Conservation (phyloP, 129 eudicot genomes). For the Deinandra increscens region DNA sequence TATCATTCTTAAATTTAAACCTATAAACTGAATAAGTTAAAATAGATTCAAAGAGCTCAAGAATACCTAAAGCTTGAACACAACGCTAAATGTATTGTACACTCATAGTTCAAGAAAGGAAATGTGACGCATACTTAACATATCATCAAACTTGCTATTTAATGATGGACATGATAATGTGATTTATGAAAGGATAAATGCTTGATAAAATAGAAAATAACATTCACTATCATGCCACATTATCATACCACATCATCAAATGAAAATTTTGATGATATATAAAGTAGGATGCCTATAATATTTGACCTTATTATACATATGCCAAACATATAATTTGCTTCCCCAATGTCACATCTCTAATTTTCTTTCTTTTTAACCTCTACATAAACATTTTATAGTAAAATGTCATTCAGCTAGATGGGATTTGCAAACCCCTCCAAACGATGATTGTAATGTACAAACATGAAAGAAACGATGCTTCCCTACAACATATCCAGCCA, state of each 20-base stretch:
- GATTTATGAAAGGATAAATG: no score
- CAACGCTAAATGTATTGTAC: no score
- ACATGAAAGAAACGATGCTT: not conserved
- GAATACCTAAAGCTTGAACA: no score
- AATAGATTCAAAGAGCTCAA: no score
- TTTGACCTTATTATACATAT: not conserved
- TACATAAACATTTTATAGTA: not conserved
- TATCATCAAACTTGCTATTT: no score
- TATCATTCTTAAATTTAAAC: no score
- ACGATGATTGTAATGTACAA: not conserved
- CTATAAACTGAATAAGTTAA: no score
- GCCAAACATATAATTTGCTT: not conserved
- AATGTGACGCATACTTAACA: no score
- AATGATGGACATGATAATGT: no score
- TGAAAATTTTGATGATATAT: constrained; percentile 10
- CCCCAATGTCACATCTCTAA: not conserved
- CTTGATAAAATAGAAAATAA: no score
- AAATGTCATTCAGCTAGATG: not conserved
- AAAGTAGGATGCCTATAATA: not conserved
- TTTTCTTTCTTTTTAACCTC: not conserved
- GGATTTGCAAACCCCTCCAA: not conserved
- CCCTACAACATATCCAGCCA: not conserved
- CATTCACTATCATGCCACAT: constrained; percentile 1
- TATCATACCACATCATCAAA: not conserved
- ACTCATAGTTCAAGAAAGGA: no score